Conservation (phyloP, 345 rosid species). For the Kernera saxatilis region DNA sequence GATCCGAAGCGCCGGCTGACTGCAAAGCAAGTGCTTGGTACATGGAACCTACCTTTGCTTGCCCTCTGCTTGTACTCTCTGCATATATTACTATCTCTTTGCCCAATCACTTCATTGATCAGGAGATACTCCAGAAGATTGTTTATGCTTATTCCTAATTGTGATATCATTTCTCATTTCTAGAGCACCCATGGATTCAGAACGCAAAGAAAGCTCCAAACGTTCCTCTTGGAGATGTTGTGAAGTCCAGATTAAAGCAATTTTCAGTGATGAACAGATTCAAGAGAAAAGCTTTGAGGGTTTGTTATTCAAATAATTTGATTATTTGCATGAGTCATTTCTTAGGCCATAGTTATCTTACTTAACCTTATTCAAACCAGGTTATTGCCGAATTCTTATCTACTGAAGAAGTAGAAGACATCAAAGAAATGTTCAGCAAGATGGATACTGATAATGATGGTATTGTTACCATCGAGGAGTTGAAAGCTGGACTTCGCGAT, state of each 20-base stretch:
- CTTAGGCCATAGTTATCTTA: slow-evolving; percentile 1
- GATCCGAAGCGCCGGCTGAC: slow-evolving; percentile 89
- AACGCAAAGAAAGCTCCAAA: slow-evolving; percentile 98
- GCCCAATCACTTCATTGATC: not conserved
- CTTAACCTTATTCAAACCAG: slow-evolving; percentile 32
- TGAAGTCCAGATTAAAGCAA: slow-evolving; percentile 92
- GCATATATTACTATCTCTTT: not conserved
- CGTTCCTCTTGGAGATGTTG: slow-evolving; percentile 98
- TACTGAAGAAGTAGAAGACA: slow-evolving; percentile 81
- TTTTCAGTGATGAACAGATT: slow-evolving; percentile 99
- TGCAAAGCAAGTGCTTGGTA: slow-evolving; percentile 98
- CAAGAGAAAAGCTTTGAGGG: slow-evolving; percentile 99
- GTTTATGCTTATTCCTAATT: not conserved
- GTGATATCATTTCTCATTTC: slow-evolving; percentile 9
- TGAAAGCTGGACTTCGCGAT: slow-evolving; percentile 80
- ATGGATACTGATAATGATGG: slow-evolving; percentile 93
- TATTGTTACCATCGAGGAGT: slow-evolving; percentile 74
- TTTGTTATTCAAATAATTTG: slow-evolving; percentile 35
- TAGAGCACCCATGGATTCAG: slow-evolving; percentile 98
- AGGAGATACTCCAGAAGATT: not conserved
- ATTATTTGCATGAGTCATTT: not conserved
- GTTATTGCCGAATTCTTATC: slow-evolving; percentile 98
- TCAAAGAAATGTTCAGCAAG: slow-evolving; percentile 90
- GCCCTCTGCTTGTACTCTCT: not conserved
- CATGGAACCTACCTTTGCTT: not conserved